Evolutionary conservation across 2,329 filamentous ascomycete genomes (phyloP).

Genomic region (Thielaviopsis euricoi): DNA sequence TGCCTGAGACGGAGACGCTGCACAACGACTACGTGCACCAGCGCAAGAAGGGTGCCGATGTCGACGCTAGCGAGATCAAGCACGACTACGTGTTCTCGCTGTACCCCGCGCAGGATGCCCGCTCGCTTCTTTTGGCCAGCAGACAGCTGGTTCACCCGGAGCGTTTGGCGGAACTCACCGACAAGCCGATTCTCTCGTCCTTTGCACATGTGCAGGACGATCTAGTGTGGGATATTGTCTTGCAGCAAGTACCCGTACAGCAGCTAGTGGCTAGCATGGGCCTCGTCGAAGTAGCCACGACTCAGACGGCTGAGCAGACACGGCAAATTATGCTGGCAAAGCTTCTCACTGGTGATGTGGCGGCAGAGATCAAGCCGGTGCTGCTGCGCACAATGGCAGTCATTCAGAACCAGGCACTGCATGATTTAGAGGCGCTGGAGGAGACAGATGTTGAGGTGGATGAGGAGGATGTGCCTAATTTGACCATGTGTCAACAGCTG

Average conservation of each 20-base stretch:
- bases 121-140: constrained; percentile 25
- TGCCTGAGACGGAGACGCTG: constrained; percentile 29
- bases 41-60: constrained; percentile 24
- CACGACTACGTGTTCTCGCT: constrained; percentile 36
- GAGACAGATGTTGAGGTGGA: constrained; percentile 29
- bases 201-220: constrained; percentile 34
- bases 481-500: constrained; percentile 30
- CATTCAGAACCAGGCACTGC: constrained; percentile 27
- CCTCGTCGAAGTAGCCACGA: constrained; percentile 11
- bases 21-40: constrained; percentile 47
- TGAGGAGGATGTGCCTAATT: constrained; percentile 21
- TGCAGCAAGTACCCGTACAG: not conserved
- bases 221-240: not conserved
- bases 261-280: not conserved
- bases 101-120: constrained; percentile 28
- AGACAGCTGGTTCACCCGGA: not conserved
- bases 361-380: constrained; percentile 15
- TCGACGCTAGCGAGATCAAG: constrained; percentile 15
- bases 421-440: constrained; percentile 27
- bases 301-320: constrained; percentile 15
- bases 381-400: constrained; percentile 23
- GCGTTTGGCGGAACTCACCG: constrained; percentile 21
- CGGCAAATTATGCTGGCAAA: constrained; percentile 13
- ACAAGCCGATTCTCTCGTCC: constrained; percentile 19
- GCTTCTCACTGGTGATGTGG: constrained; percentile 13